Evolutionary conservation across 257 asterid genomes (phyloP).

Genomic region (Nicotiana sylvestris): DNA sequence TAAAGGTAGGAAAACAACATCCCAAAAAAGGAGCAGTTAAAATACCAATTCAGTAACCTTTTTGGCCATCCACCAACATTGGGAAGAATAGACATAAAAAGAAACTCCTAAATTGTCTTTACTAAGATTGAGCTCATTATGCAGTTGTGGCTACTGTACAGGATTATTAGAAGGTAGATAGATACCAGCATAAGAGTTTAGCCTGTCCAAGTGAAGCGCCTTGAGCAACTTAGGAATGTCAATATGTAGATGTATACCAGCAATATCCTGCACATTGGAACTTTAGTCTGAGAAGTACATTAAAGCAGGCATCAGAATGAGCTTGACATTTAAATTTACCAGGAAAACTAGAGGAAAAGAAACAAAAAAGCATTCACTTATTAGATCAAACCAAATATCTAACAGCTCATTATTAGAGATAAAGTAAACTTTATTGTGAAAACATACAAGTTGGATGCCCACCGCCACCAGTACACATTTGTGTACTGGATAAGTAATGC

Average conservation of each 20-base stretch:
- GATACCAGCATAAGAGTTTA: slow-evolving; percentile 83
- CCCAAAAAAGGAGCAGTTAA: neutral
- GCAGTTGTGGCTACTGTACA: neutral
- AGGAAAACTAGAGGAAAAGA: neutral
- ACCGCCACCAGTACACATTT: neutral
- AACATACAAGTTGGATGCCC: slow-evolving; percentile 3
- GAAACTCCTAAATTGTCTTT: neutral
- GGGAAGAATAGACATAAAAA: neutral
- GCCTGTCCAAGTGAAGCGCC: slow-evolving; percentile 64
- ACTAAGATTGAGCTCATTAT: slow-evolving; percentile 5
- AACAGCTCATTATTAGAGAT: neutral
- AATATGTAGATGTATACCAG: slow-evolving; percentile 87
- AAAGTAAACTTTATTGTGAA: neutral
- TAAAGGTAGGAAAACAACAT: neutral
- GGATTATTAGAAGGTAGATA: neutral
- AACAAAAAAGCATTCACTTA: neutral
- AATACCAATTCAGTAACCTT: neutral
- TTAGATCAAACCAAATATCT: neutral
- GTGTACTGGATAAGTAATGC: slow-evolving; percentile 2
- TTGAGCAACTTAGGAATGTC: slow-evolving; percentile 84
- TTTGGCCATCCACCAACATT: neutral
- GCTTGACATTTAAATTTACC: neutral
- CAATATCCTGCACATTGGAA: slow-evolving; percentile 59
- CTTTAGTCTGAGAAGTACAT: neutral
- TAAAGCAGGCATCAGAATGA: slow-evolving; percentile 1